Base-by-base conservation (phyloP, 495 filamentous ascomycete genomes). In the Chaetomium cochliodes region DNA sequence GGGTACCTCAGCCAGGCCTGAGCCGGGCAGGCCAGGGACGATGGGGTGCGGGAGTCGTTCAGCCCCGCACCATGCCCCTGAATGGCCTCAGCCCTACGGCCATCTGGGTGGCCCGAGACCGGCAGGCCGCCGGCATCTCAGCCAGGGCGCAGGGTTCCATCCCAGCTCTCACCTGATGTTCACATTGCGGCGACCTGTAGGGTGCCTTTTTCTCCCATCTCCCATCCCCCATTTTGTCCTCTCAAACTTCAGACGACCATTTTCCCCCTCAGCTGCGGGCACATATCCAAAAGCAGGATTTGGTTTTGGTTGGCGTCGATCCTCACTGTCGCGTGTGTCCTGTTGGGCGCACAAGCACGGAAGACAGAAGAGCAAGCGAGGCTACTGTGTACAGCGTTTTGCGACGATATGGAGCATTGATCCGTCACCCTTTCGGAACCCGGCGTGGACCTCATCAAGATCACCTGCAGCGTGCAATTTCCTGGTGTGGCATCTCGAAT, bases 31-130 rank as follows among this genome's bases (percentile, higher is more conserved):
- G 33, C 33, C 6, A 8, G 16, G 15, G 41, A 16, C 41, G 41
- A 44, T 44, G 41, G 41, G 41, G 39, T 15, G n/a, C n/a, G n/a
- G n/a, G n/a, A 44, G 41, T 6, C 41, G 15, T 44, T 44, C 13
- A 44, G 51, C 51, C 51, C 51, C 51, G 28, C 28, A 37, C 28
- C 28, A 23, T 39, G 16, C 53, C 33, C 53, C n/a, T 33, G 26
- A 53, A 12, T 25, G 51, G 41, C 44, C 30, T 65, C 63, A 65
- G 63, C 63, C 63, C 58, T 65, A 65, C 58, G 54, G 23, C 51
- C 26, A 15, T 20, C 33, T 42, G 28, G 51, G 54, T 44, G 62
- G 62, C 62, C 62, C 44, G 39, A 46, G 30, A 51, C 53, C 30
- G 30, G 55, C 30, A 47, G 25, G 41, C 50, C 23, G 22, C 50